These are phyloP conservation scores for Bipolaris victoriae DNA, from an alignment of 2,329 filamentous ascomycete genomes.

Conservation along the genomic window DNA sequence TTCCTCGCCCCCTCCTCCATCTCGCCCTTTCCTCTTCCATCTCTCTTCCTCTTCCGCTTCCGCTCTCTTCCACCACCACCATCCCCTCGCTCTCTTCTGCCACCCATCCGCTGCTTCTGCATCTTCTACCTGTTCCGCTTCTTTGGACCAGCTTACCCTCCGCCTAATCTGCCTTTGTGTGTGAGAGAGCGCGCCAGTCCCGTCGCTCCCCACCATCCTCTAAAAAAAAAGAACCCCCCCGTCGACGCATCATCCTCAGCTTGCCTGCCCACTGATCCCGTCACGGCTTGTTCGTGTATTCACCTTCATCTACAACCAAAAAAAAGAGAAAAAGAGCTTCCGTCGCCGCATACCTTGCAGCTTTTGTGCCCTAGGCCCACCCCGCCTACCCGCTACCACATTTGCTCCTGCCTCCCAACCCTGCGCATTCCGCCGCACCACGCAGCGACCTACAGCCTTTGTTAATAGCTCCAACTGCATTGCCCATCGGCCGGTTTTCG, in stretches of 20 bases:
- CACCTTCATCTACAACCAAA: slow-evolving; percentile 18
- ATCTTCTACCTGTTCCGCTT: slow-evolving; percentile 46
- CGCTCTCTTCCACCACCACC: slow-evolving; percentile 24
- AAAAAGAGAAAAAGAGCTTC: slow-evolving; percentile 3
- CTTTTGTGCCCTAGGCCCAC: slow-evolving; percentile 16
- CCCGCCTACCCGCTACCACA: slow-evolving; percentile 24
- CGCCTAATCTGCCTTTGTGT: slow-evolving; percentile 35
- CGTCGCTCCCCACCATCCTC: slow-evolving; percentile 37
- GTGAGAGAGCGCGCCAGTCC: slow-evolving; percentile 43
- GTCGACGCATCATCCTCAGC: slow-evolving; percentile 28
- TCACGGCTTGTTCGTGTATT: slow-evolving; percentile 37
- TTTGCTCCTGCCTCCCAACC: slow-evolving; percentile 22
- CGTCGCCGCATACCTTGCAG: slow-evolving; percentile 17
- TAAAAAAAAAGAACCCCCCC: slow-evolving; percentile 34
- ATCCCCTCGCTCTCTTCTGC: slow-evolving; percentile 32
- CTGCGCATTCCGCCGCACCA: slow-evolving; percentile 10
- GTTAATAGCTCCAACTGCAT: slow-evolving; percentile 48
- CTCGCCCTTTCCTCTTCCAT: slow-evolving; percentile 60
- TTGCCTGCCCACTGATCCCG: slow-evolving; percentile 28
- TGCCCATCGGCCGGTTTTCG: slow-evolving; percentile 47
- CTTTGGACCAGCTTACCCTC: slow-evolving; percentile 40
- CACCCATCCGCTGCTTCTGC: slow-evolving; percentile 40
- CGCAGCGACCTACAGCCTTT: slow-evolving; percentile 32
- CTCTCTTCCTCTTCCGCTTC: slow-evolving; percentile 7
- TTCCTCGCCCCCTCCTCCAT: slow-evolving; percentile 20